Conservation (phyloP, 805 yeast species). For the Lachancea nothofagi region DNA sequence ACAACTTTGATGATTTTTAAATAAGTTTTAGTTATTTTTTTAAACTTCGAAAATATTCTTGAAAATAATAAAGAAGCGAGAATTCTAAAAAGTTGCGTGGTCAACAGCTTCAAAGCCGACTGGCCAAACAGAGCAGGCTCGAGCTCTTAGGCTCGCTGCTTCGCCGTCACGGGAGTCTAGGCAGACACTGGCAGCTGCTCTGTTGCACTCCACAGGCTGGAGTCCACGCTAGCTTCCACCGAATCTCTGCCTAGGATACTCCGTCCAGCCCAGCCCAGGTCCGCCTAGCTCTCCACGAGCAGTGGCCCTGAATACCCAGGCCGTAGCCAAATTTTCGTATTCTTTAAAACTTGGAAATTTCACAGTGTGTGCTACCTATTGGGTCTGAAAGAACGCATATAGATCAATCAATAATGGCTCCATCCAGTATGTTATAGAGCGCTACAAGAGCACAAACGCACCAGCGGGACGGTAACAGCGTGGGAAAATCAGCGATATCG, state of each 20-base stretch:
- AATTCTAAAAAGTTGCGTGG: no score
- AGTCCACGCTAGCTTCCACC: neutral
- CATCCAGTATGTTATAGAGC: constrained; percentile 38
- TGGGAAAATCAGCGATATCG: neutral
- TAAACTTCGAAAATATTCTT: no score
- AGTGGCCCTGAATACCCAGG: constrained; percentile 1
- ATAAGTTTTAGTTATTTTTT: no score
- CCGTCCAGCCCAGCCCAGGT: neutral
- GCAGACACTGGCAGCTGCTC: no score
- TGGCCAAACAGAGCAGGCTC: no score
- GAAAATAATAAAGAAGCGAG: no score
- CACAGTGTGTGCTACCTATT: constrained; percentile 3
- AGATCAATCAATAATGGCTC: constrained; percentile 38
- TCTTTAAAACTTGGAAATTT: constrained; percentile 8
- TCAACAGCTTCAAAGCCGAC: no score
- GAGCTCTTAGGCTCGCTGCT: no score
- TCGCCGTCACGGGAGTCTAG: no score
- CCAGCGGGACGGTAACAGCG: neutral
- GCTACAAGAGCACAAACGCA: neutral
- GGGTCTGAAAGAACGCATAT: constrained; percentile 8
- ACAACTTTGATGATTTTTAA: no score
- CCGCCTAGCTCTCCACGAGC: neutral
- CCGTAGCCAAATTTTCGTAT: constrained; percentile 4
- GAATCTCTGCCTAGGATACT: neutral
- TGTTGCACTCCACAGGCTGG: neutral